Percentiles rank a stretch among this genome's conserved stretches.
phyloP scores from a whole-genome alignment of 208 protist genomes.

The Crithidia thermophila region DNA sequence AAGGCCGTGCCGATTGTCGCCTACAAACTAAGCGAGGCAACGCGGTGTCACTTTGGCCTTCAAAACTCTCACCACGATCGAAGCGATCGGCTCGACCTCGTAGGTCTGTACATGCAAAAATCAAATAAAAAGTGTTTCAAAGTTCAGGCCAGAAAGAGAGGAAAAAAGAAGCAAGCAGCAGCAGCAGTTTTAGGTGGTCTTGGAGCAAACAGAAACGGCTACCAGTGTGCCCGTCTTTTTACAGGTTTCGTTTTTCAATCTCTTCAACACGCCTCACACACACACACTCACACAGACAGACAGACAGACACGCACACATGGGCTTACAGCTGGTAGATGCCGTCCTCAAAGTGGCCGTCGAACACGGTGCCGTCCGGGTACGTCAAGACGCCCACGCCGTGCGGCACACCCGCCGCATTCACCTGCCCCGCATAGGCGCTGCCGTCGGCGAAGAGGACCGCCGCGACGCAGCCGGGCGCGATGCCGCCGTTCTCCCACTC shows the following conservation, averaged over 20 bases:
- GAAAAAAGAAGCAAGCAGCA: no score
- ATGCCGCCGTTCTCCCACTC: slow-evolving; percentile 63
- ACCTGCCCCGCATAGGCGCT: slow-evolving; percentile 78
- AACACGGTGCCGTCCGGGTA: slow-evolving; percentile 89
- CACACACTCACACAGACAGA: not conserved
- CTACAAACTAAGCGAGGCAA: no score
- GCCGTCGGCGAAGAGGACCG: slow-evolving; percentile 65
- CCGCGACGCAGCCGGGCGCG: slow-evolving; percentile 55
- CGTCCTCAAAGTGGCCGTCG: slow-evolving; percentile 69
- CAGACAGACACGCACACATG: not conserved
- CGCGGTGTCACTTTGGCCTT: no score
- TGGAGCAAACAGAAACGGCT: not conserved
- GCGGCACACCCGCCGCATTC: slow-evolving; percentile 48
- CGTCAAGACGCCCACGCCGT: slow-evolving; percentile 67
- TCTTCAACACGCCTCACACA: not conserved
- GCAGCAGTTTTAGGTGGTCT: no score
- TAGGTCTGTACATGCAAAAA: no score
- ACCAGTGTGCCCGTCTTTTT: not conserved
- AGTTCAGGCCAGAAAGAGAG: no score
- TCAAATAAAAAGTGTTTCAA: no score
- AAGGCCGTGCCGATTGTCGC: no score
- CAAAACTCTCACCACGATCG: no score
- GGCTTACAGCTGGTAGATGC: slow-evolving; percentile 73
- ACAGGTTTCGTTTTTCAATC: no score
- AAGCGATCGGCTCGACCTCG: no score